A percentile compares a stretch with the other conserved stretches of the same genome.
Evolutionary conservation across 2,329 filamentous ascomycete genomes (phyloP).

Genomic region (Epichloe uncinata): DNA sequence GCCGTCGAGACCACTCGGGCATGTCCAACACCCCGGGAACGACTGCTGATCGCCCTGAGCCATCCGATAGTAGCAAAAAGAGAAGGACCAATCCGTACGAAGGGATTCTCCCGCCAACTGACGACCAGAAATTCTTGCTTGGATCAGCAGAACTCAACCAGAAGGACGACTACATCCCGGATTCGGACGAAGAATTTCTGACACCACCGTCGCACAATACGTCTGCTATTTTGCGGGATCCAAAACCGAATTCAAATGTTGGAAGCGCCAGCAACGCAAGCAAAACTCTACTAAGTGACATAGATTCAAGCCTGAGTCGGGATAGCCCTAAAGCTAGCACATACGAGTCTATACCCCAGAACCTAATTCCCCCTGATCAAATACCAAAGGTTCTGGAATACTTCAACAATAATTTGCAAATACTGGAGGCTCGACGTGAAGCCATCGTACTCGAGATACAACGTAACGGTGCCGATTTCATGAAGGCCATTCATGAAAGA

Average conservation of each 20-base stretch:
- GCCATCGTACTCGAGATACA: constrained; percentile 28
- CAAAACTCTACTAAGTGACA: not conserved
- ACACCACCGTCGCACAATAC: constrained; percentile 18
- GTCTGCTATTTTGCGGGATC: not conserved
- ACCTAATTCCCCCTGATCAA: constrained; percentile 11
- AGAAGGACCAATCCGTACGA: constrained; percentile 7
- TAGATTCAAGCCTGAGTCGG: constrained; percentile 1
- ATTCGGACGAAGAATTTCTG: constrained; percentile 44
- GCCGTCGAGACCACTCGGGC: constrained; percentile 3
- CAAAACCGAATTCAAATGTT: not conserved
- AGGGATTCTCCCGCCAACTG: constrained; percentile 1
- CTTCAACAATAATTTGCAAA: constrained; percentile 16
- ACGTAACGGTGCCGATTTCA: constrained; percentile 35
- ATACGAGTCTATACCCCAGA: not conserved
- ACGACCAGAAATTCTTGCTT: constrained; percentile 6
- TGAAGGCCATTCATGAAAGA: constrained; percentile 31
- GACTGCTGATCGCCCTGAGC: constrained; percentile 6
- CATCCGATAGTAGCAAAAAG: constrained; percentile 6
- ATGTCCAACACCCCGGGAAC: constrained; percentile 4
- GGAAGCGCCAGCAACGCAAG: not conserved
- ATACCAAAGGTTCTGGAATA: constrained; percentile 16
- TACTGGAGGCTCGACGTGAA: constrained; percentile 23
- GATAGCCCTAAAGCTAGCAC: not conserved
- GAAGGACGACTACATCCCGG: constrained; percentile 29
- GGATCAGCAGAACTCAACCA: not conserved